Evolutionary conservation across 345 rosid species (phyloP).

Genomic region (Eucalyptus caleyi): DNA sequence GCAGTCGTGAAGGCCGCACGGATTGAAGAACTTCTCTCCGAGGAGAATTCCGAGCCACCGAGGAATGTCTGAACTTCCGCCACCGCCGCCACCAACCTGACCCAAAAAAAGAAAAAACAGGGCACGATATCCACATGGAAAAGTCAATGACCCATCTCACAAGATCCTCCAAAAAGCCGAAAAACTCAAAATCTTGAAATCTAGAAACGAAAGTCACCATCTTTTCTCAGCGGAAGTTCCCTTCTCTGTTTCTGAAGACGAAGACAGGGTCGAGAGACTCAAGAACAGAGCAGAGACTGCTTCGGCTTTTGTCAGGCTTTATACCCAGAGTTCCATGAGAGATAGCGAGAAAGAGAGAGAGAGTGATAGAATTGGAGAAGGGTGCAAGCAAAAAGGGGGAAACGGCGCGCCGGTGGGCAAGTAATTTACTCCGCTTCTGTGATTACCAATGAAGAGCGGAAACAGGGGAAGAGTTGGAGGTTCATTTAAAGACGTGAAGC

Average conservation of each 20-base stretch:
- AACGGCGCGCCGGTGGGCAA: neutral
- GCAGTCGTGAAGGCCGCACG: conserved; percentile 53
- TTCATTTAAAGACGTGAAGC: neutral
- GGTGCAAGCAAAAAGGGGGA: neutral
- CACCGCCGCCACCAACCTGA: neutral
- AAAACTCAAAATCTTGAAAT: neutral
- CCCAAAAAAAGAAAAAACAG: neutral
- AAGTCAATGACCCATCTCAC: neutral
- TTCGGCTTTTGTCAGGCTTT: neutral
- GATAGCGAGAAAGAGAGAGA: neutral
- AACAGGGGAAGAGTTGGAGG: neutral
- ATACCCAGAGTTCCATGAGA: neutral
- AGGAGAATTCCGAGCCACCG: conserved; percentile 52
- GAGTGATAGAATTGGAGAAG: neutral
- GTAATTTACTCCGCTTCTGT: neutral
- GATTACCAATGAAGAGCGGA: neutral
- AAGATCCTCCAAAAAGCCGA: neutral
- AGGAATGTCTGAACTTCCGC: neutral
- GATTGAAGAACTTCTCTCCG: conserved; percentile 72
- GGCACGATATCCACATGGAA: neutral
- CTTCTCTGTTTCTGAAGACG: neutral
- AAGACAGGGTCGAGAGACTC: too few relatives aligned
- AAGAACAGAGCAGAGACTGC: neutral
- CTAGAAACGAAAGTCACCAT: neutral
- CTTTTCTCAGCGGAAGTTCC: neutral